Evolutionary conservation across 1,284 basidiomycete species (phyloP).

Genomic region (Anthracocystis setariae): DNA sequence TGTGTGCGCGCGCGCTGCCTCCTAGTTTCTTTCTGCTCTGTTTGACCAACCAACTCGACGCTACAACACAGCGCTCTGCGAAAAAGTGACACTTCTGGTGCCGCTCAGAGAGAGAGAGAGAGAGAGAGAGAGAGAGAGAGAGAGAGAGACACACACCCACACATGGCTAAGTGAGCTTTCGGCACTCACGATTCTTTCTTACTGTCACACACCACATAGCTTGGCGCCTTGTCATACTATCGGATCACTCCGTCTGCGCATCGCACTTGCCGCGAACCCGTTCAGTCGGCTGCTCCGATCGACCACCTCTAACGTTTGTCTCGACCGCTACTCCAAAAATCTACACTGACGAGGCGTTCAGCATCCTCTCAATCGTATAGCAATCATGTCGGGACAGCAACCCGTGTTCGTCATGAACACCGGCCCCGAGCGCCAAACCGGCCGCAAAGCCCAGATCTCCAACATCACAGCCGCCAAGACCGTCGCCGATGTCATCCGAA

Average conservation of each 20-base stretch:
- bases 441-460: conserved; percentile 93
- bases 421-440: conserved; percentile 89
- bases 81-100: conserved; percentile 29
- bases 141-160: no score
- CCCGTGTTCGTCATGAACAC: conserved; percentile 73
- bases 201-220: not conserved
- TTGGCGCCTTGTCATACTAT: conserved; percentile 5
- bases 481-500: conserved; percentile 97
- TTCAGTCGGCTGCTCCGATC: conserved; percentile 5
- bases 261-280: conserved; percentile 1
- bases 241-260: conserved; percentile 1
- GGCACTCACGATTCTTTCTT: conserved; percentile 9
- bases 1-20: conserved; percentile 1
- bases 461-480: conserved; percentile 99
- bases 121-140: no score
- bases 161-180: not conserved
- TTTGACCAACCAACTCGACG: no score
- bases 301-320: not conserved
- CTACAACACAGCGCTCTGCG: not conserved
- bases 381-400: conserved; percentile 65
- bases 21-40: not conserved
- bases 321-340: not conserved
- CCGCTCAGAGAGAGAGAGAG: no score
- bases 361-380: not conserved
- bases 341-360: not conserved